A percentile compares a stretch with the other conserved stretches of the same genome.
These are phyloP conservation scores for Termitomyces sp. DNA, from an alignment of 768 basidiomycete species.

Conservation along the genomic window DNA sequence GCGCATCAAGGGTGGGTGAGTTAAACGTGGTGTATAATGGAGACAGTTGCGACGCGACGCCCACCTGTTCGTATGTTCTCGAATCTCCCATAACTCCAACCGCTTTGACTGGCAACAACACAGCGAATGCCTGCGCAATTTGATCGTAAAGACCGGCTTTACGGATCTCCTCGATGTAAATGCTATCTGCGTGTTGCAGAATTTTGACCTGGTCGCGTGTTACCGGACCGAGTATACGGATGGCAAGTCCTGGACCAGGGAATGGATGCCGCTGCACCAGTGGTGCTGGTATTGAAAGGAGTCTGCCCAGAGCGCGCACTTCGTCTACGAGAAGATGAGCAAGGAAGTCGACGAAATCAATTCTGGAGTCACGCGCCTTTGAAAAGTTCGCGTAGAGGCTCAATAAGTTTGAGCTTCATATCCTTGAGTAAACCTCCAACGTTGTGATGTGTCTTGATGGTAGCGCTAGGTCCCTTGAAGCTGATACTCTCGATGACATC, in stretches of 20 bases:
- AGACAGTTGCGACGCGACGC: slow-evolving; percentile 15
- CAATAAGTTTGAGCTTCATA: slow-evolving; percentile 99
- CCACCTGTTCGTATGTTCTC: slow-evolving; percentile 91
- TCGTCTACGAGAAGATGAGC: slow-evolving; percentile 61
- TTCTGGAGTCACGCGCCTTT: slow-evolving; percentile 62
- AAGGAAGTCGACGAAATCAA: slow-evolving; percentile 1
- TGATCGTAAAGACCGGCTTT: slow-evolving; percentile 89
- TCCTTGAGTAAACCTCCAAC: slow-evolving; percentile 94
- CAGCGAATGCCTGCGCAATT: slow-evolving; percentile 96
- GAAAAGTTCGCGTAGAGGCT: slow-evolving; percentile 96
- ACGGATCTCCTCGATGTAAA: slow-evolving; percentile 98
- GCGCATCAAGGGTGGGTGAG: slow-evolving; percentile 7
- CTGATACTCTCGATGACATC: slow-evolving; percentile 99
- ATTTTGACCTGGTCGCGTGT: slow-evolving; percentile 91
- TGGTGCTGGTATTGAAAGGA: slow-evolving; percentile 88
- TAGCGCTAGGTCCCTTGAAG: slow-evolving; percentile 98
- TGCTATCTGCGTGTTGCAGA: slow-evolving; percentile 87
- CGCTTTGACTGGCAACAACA: slow-evolving; percentile 90
- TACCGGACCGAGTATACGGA: slow-evolving; percentile 95
- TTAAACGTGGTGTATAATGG: slow-evolving; percentile 2
- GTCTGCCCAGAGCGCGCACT: slow-evolving; percentile 87
- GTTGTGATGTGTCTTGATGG: slow-evolving; percentile 99
- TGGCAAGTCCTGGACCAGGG: slow-evolving; percentile 97
- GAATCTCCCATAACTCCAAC: slow-evolving; percentile 98
- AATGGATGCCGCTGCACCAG: slow-evolving; percentile 97